Evolutionary conservation across 257 asterid genomes (phyloP).

Genomic region (Euphrasia confusa): DNA sequence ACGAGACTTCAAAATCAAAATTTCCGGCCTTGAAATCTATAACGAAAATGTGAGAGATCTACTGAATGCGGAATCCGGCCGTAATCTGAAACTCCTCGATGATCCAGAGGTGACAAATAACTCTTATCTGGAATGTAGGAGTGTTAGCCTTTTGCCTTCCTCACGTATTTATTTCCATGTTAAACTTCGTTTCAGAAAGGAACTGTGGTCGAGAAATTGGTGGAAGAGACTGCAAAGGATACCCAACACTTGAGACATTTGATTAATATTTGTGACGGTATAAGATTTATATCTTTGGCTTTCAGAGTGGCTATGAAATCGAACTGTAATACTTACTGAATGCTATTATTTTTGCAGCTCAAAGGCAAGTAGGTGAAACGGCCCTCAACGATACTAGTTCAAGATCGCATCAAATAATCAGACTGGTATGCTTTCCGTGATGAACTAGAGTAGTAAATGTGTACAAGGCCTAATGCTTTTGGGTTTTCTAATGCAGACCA

Average conservation of each 20-base stretch:
- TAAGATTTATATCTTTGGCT: constrained; percentile 11
- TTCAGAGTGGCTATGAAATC: constrained; percentile 15
- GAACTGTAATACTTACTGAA: constrained; percentile 9
- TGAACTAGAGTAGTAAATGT: constrained; percentile 14
- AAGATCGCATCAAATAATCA: constrained; percentile 88
- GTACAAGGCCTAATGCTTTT: constrained; percentile 17
- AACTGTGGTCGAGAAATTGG: constrained; percentile 82
- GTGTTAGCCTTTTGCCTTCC: constrained; percentile 9
- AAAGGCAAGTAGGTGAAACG: constrained; percentile 95
- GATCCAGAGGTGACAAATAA: constrained; percentile 74
- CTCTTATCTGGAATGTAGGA: neutral
- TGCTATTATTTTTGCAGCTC: constrained; percentile 51
- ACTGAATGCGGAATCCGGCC: constrained; percentile 80
- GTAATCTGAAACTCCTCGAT: constrained; percentile 82
- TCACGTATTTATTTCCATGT: constrained; percentile 8
- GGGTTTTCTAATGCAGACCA: constrained; percentile 54
- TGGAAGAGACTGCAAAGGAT: constrained; percentile 75
- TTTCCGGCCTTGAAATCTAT: constrained; percentile 87
- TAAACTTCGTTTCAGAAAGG: constrained; percentile 64
- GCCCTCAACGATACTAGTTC: constrained; percentile 91
- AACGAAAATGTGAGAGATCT: constrained; percentile 92
- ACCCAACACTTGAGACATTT: constrained; percentile 71
- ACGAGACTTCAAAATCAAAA: constrained; percentile 74
- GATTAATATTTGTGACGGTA: constrained; percentile 81
- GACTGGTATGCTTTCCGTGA: constrained; percentile 55